Evolutionary conservation across 2,329 filamentous ascomycete species (phyloP).

Genomic region (Hymenoscyphus linearis): DNA sequence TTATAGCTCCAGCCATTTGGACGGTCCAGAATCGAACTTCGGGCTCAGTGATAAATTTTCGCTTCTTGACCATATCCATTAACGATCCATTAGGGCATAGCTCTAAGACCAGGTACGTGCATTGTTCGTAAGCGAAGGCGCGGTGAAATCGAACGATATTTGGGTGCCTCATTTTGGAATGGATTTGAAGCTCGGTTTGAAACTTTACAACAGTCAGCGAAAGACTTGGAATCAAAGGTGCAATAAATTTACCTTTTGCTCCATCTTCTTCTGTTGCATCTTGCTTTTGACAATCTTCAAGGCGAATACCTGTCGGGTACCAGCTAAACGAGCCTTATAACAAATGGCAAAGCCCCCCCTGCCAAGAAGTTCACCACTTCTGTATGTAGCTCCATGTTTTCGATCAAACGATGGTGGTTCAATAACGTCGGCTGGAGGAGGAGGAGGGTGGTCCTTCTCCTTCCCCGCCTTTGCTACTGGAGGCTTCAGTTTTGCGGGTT

Average conservation of each 20-base stretch:
- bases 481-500: conserved; percentile 43
- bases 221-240: not conserved
- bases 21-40: conserved; percentile 92
- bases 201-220: conserved; percentile 41
- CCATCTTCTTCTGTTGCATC: conserved; percentile 72
- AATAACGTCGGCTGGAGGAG: conserved; percentile 53
- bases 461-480: conserved; percentile 40
- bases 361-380: conserved; percentile 67
- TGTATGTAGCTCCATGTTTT: conserved; percentile 65
- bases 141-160: conserved; percentile 95
- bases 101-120: conserved; percentile 91
- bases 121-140: conserved; percentile 83
- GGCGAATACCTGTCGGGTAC: conserved; percentile 63
- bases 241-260: conserved; percentile 61
- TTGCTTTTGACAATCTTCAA: conserved; percentile 80
- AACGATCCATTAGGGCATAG: conserved; percentile 92
- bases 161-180: conserved; percentile 93
- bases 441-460: conserved; percentile 62
- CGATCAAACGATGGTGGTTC: conserved; percentile 65
- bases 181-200: conserved; percentile 87
- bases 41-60: conserved; percentile 85
- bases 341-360: conserved; percentile 82
- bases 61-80: conserved; percentile 94
- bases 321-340: conserved; percentile 64
- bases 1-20: conserved; percentile 93